Base-by-base conservation (phyloP, 2,329 filamentous ascomycete species). In the Epichloe brachyelytri region DNA sequence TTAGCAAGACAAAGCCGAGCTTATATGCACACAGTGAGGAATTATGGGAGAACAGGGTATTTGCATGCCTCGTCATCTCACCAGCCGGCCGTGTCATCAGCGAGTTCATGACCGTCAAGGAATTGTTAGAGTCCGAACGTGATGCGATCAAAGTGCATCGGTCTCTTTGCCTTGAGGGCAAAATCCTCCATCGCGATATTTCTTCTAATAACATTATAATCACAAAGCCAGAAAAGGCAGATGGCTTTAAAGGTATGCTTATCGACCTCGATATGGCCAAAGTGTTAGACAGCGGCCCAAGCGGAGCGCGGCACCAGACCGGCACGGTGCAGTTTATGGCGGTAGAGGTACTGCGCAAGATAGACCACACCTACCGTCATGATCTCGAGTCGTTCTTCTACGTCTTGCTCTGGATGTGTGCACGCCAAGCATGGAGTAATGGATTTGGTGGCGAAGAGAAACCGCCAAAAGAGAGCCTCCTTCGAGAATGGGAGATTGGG, bases 271-370 rank as follows among this genome's bases (percentile, higher is more conserved):
- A 57, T 26, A 19, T 51, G 0, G 53, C 53, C 3, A 50, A 48
- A 19, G 53, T 53, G 37, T 22, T 60, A 14, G 58, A 57, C 48
- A 52, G 51, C n/a, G 51, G 58, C 2, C 56, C 50, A 6, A 57
- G 59, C 51, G 52, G 59, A 48, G 59, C 53, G 30, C 41, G 60
- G 54, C 43, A 66, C 53, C 53, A 54, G 43, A 58, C 56, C 36
- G 61, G 63, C 39, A 67, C 58, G 38, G 61, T 63, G 54, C 54
- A 63, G 45, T 67, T 66, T 48, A 68, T 67, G 58, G 64, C 61
- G 0, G 60, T 66, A 36, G 61, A 65, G 48, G 62, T 70, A 11
- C 53, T 70, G 14, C 47, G 56, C 19, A 57, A 53, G 8, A 52
- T 2, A 2, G 54, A 58, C 36, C 60, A 67, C 51, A 67, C 20